Evolutionary conservation across 495 filamentous ascomycete species (phyloP).

Genomic region (Pseudomonodictys pantanalensis): DNA sequence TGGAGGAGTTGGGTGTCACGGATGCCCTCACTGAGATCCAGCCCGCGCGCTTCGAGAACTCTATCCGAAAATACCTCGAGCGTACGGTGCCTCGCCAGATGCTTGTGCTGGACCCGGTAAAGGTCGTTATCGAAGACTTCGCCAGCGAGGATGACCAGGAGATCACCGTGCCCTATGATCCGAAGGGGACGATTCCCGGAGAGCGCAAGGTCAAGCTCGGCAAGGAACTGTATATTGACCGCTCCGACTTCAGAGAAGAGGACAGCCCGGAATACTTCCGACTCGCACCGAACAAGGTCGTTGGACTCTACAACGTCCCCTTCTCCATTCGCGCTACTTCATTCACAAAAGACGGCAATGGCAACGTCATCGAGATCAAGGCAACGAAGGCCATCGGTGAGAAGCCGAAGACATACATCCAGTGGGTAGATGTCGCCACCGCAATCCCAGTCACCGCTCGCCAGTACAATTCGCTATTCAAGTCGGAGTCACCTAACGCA

Average conservation of each 20-base stretch:
- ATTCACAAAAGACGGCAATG: constrained; percentile 70
- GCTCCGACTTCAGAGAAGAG: constrained; percentile 79
- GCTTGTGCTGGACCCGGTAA: constrained; percentile 71
- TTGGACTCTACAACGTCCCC: constrained; percentile 81
- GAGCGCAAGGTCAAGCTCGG: constrained; percentile 68
- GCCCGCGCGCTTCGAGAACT: constrained; percentile 70
- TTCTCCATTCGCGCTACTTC: constrained; percentile 77
- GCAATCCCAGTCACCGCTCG: constrained; percentile 64
- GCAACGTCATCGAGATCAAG: constrained; percentile 65
- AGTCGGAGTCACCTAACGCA: constrained; percentile 69
- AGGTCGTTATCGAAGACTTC: constrained; percentile 69
- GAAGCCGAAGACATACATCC: constrained; percentile 81
- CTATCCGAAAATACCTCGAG: constrained; percentile 78
- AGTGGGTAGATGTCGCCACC: constrained; percentile 72
- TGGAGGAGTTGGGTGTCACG: constrained; percentile 85
- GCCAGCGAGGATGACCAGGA: constrained; percentile 62
- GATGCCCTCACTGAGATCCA: constrained; percentile 71
- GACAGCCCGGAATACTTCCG: constrained; percentile 89
- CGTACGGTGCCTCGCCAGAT: constrained; percentile 78
- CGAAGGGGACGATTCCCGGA: constrained; percentile 60
- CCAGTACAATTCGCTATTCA: constrained; percentile 81
- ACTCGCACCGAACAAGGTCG: constrained; percentile 82
- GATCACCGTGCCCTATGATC: constrained; percentile 67
- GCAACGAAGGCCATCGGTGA: constrained; percentile 47
- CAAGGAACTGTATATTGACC: constrained; percentile 87